Evolutionary conservation across 371 early-diverging fungal species (phyloP).

Genomic region (Syncephalastrum monosporum): DNA sequence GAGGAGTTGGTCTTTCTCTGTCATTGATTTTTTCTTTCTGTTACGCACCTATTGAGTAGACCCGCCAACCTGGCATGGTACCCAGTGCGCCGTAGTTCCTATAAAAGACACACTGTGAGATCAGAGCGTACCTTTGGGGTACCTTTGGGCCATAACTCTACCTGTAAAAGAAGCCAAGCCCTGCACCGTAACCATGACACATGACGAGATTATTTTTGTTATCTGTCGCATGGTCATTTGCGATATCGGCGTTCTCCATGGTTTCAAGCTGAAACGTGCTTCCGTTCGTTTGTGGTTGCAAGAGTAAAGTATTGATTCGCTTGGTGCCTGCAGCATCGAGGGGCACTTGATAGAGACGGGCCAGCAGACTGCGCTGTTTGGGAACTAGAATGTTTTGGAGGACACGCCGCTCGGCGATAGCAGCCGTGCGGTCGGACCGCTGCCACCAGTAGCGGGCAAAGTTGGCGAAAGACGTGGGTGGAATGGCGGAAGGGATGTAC

Average conservation of each 20-base stretch:
- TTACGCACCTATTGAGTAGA: conserved; percentile 67
- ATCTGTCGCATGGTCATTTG: conserved; percentile 25
- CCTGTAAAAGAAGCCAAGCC: conserved; percentile 82
- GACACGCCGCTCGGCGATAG: conserved; percentile 48
- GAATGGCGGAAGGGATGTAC: conserved; percentile 35
- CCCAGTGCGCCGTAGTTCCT: conserved; percentile 74
- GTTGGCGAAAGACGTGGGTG: conserved; percentile 44
- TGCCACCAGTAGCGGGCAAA: conserved; percentile 51
- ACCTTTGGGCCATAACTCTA: conserved; percentile 2
- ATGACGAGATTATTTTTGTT: conserved; percentile 65
- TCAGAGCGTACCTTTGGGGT: neutral
- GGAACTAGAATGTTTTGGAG: conserved; percentile 16
- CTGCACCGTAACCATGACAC: conserved; percentile 90
- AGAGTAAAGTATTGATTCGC: conserved; percentile 39
- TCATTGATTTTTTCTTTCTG: too few species aligned
- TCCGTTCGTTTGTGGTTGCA: conserved; percentile 20
- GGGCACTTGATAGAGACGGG: conserved; percentile 8
- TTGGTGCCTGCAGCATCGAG: conserved; percentile 23
- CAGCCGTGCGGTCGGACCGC: conserved; percentile 42
- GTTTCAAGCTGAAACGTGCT: conserved; percentile 18
- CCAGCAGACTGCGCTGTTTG: too few species aligned
- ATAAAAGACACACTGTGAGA: neutral
- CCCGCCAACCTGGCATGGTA: conserved; percentile 62
- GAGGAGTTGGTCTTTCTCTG: neutral
- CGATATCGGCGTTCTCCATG: conserved; percentile 23